These are phyloP conservation scores for Sclerotiophoma versabilis DNA, from an alignment of 2,329 filamentous ascomycete genomes.

Conservation along the genomic window DNA sequence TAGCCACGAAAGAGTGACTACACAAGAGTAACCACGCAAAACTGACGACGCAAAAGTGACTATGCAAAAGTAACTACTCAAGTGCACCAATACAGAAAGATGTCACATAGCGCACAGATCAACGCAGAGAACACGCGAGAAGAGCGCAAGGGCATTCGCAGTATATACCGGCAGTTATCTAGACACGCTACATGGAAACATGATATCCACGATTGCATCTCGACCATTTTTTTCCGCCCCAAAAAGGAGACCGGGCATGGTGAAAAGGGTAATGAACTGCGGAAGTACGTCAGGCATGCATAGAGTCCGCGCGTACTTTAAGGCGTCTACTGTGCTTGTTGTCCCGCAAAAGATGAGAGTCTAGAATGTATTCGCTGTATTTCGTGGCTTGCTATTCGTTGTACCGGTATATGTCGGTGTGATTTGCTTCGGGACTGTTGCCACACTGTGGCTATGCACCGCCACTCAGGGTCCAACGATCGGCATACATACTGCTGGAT, in stretches of 20 bases:
- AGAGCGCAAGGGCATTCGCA: neutral
- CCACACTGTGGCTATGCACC: conserved; percentile 19
- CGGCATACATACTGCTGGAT: conserved; percentile 15
- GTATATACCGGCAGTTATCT: neutral
- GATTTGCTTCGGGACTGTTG: neutral
- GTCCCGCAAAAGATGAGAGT: neutral
- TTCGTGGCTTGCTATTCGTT: conserved; percentile 9
- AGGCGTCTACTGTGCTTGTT: too few relatives aligned
- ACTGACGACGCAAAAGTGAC: too few relatives aligned
- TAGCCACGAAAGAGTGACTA: too few relatives aligned
- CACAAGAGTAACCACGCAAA: too few relatives aligned
- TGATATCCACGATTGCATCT: too few relatives aligned
- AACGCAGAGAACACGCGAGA: neutral
- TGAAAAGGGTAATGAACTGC: conserved; percentile 2
- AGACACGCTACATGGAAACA: neutral
- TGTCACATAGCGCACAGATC: conserved; percentile 4
- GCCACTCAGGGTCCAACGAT: conserved; percentile 25
- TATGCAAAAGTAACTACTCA: too few relatives aligned
- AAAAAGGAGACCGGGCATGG: neutral
- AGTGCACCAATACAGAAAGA: neutral
- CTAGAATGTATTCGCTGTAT: conserved; percentile 11
- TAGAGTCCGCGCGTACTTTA: conserved; percentile 2
- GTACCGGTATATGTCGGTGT: neutral
- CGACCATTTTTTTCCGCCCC: too few relatives aligned
- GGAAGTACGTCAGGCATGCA: conserved; percentile 15